Evolutionary conservation across 2,329 filamentous ascomycete genomes (phyloP), one percentile per base, ranked within the genome.

Genomic region (Drechmeria coniospora): DNA sequence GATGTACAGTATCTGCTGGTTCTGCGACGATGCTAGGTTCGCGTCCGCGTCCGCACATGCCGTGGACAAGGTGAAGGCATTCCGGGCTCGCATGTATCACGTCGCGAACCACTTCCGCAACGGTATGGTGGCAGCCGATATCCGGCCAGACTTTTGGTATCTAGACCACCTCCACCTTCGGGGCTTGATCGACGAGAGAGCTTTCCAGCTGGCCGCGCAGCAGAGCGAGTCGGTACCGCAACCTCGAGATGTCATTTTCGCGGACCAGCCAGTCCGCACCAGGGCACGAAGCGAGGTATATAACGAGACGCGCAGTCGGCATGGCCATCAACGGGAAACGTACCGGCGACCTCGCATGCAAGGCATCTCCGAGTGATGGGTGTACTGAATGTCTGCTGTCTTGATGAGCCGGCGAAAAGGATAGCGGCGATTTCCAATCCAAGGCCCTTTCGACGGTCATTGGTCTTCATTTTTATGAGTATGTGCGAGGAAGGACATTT

Each of bases 61-160:
- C 1, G 35, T 32, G 0, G 37, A 41, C 11, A 34, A 27, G 8
- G 24, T 26, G n/a, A 24, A 28, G 3, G 39, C 49, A 19, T 64
- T 60, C 30, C 18, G 32, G 0, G 12, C 35, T 1, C 56, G 67
- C 2, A 63, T 72, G 61, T 17, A 41, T 3, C 68, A 74, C 36
- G 63, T 71, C 27, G 52, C 46, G 1, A 30, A 32, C 0, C 68
- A 73, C 32, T 50, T 65, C 22, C 29, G 41, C 9, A 22, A 43
- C 3, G 49, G 46, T 0, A 30, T 38, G 5, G 38, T 31, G 6
- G 30, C 25, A 1, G 16, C 34, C 0, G 12, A 51, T 4, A 46
- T 47, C 27, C 45, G 54, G 2, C 54, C 50, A 3, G 63, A 67
- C 30, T 57, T 53, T 25, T 36, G 33, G 17, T 38, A 65, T 15